Base-by-base conservation (phyloP, 2,329 filamentous ascomycete genomes). In the Hymenoscyphus fraxineus region DNA sequence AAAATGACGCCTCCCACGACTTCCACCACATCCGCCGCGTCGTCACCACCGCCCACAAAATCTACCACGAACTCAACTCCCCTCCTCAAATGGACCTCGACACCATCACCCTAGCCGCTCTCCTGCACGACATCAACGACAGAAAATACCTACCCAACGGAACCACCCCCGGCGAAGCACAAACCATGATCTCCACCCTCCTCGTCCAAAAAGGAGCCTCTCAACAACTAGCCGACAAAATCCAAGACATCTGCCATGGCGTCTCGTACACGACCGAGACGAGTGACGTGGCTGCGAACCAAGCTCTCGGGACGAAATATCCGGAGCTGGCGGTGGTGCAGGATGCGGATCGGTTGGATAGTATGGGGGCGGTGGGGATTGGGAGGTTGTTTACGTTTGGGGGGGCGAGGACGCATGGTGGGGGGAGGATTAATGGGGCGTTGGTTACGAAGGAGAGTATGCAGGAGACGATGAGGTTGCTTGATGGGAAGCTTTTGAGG, bases 311-410 rank as follows among this genome's bases (percentile, higher is more conserved):
- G n/a, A 75, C 74, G 6, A 73, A 78, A 38, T 80, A 90, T 74
- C 91, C 91, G 0, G 92, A 95, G 76, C 80, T 95, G 40, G 92
- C 86, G 0, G 85, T 96, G 58, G 92, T 97, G 39, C 93, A 97
- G 78, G 94, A 97, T 76, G 93, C 93, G 3, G 94, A 97, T 79
- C 83, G 93, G 6, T 80, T 98, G n/a, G 94, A 98, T 78, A 91
- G 93, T 3, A 88, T 97, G 59, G 94, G 93, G 0, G 92, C 91
- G 0, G 85, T 97, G 35, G 94, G 94, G 0, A 87, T 97, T 60
- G 93, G 85, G 1, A 81, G 94, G 51, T 85, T 85, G 51, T 93
- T 95, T 75, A 87, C 89, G 0, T 97, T 87, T 75, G 86, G 89
- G 0, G 93, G 89, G 0, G 88, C 87, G 12, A 86, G 83, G 75